These are phyloP conservation scores for Lumnitzera racemosa DNA, from an alignment of 345 rosid genomes.

Conservation along the genomic window DNA sequence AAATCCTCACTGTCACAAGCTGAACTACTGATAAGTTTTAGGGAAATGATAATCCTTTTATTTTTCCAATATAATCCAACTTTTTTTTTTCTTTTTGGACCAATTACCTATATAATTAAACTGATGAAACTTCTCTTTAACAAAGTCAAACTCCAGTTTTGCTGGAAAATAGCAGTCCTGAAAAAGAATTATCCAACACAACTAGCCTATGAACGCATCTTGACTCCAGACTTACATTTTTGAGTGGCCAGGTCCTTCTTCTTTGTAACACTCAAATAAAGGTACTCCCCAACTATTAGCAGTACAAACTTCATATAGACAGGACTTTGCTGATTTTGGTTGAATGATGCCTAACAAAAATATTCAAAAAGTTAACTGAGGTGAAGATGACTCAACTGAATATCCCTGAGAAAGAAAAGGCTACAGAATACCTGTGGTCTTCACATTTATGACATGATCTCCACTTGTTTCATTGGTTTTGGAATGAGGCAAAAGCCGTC, in stretches of 20 bases:
- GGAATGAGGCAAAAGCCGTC: no score
- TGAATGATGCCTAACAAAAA: constrained; percentile 25
- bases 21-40: no score
- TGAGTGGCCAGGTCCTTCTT: constrained; percentile 72
- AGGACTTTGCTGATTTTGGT: constrained; percentile 44
- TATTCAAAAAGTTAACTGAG: neutral
- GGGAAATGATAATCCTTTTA: no score
- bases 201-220: neutral
- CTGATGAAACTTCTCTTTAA: no score
- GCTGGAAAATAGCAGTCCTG: neutral
- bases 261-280: constrained; percentile 51
- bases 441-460: no score
- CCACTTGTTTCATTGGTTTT: neutral
- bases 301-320: constrained; percentile 53
- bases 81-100: no score
- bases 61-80: no score
- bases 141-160: neutral
- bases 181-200: neutral
- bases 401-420: no score
- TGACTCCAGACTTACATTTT: constrained; percentile 44
- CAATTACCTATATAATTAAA: no score
- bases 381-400: neutral
- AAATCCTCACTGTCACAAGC: no score
- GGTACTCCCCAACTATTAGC: constrained; percentile 74
- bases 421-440: no score